phyloP scores from a whole-genome alignment of 2,329 filamentous ascomycete genomes.

The Penicillium sp. region DNA sequence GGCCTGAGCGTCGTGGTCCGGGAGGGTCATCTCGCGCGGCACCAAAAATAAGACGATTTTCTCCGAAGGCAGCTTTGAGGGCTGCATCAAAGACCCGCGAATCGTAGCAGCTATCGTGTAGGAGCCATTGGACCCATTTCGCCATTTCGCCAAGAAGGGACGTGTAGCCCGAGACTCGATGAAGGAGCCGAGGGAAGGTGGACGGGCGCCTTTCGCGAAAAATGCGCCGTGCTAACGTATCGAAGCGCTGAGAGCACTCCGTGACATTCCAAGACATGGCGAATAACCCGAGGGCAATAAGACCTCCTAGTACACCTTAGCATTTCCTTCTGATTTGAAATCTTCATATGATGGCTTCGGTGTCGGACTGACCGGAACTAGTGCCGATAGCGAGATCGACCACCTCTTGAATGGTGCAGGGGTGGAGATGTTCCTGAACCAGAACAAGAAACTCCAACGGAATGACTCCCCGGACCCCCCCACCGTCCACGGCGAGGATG shows the following conservation, averaged over 20 bases:
- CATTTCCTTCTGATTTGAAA: no score
- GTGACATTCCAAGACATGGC: slow-evolving; percentile 14
- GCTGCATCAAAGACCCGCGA: slow-evolving; percentile 16
- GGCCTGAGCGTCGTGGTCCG: slow-evolving; percentile 1
- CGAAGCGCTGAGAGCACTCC: slow-evolving; percentile 15
- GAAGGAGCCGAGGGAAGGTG: slow-evolving; percentile 3
- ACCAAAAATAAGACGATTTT: slow-evolving; percentile 17
- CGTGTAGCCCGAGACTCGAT: slow-evolving; percentile 2
- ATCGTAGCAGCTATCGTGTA: slow-evolving; percentile 24
- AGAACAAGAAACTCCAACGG: no score
- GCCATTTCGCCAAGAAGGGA: slow-evolving; percentile 10
- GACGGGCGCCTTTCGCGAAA: no score
- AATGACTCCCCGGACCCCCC: slow-evolving; percentile 23
- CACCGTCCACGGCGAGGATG: slow-evolving; percentile 28
- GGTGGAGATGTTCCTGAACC: slow-evolving; percentile 12
- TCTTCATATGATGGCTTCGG: not conserved
- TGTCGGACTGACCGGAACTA: slow-evolving; percentile 13
- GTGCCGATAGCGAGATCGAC: slow-evolving; percentile 13
- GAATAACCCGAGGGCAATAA: slow-evolving; percentile 16
- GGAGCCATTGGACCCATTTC: slow-evolving; percentile 17
- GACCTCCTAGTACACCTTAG: slow-evolving; percentile 16
- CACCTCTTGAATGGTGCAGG: slow-evolving; percentile 11
- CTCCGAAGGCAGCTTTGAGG: slow-evolving; percentile 16
- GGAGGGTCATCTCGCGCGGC: not conserved
- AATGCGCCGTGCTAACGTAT: slow-evolving; percentile 11